A percentile compares a stretch with the other conserved stretches of the same genome.
These are phyloP conservation scores for Mortierella sp. DNA, from an alignment of 371 early-diverging fungal genomes.

Conservation along the genomic window DNA sequence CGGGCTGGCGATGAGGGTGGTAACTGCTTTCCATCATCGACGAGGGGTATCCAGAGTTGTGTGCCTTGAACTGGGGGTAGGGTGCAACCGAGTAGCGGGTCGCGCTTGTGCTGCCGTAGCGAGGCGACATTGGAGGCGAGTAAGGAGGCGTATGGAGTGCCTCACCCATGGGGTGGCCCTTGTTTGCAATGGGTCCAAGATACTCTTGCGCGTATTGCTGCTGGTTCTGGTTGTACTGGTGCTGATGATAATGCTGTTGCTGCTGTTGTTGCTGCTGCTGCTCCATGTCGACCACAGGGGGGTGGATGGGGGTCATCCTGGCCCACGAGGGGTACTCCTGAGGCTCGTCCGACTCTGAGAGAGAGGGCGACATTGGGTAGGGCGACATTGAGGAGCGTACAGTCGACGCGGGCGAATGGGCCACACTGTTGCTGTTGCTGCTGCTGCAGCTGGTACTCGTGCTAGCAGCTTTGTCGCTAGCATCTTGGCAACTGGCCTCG, in stretches of 20 bases:
- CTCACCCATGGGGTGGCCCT: constrained; percentile 7
- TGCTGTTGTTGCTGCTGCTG: constrained; percentile 23
- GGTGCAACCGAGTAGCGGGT: constrained; percentile 42
- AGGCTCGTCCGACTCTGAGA: constrained; percentile 50
- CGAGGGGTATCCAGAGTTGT: constrained; percentile 34
- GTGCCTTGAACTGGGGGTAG: constrained; percentile 39
- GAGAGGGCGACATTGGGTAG: constrained; percentile 52
- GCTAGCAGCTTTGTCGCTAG: not conserved
- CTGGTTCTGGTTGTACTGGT: not conserved
- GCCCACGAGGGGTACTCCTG: constrained; percentile 46
- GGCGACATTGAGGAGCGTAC: constrained; percentile 52
- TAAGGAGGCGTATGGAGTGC: constrained; percentile 54
- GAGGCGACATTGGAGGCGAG: constrained; percentile 51
- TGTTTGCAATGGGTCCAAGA: constrained; percentile 11
- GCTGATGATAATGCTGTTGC: not conserved
- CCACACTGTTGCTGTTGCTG: constrained; percentile 12
- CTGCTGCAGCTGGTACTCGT: constrained; percentile 15
- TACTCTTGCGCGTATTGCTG: constrained; percentile 20
- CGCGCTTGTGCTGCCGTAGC: constrained; percentile 40
- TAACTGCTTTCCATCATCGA: constrained; percentile 52
- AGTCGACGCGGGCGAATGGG: constrained; percentile 42
- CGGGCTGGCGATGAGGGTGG: constrained; percentile 36
- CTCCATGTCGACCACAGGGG: constrained; percentile 11
- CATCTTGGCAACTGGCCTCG: constrained; percentile 7
- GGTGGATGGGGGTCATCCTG: constrained; percentile 51